phyloP scores from a whole-genome alignment of 306 rosid genomes.

The Luffa aegyptiaca region DNA sequence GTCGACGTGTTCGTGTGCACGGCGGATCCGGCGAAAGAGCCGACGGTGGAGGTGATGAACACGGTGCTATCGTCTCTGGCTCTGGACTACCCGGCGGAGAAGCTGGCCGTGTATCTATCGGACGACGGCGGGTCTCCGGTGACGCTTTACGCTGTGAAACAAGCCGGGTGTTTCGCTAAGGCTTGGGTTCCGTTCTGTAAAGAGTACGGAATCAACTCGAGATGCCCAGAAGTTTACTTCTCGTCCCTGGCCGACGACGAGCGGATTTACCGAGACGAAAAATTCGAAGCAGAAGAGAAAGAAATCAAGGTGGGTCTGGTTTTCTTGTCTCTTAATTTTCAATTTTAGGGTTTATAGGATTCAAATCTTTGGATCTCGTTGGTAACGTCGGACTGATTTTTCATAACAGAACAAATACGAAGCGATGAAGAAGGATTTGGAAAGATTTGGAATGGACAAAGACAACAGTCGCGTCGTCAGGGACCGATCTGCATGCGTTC shows the following conservation, averaged over 20 bases:
- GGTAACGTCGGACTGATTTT: not conserved
- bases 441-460: not conserved
- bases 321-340: not conserved
- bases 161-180: slow-evolving; percentile 43
- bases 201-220: slow-evolving; percentile 25
- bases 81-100: slow-evolving; percentile 53
- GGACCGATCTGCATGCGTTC: not conserved
- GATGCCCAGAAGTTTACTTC: slow-evolving; percentile 57
- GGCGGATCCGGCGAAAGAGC: slow-evolving; percentile 58
- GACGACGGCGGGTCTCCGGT: slow-evolving; percentile 55
- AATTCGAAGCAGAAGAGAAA: slow-evolving; percentile 6
- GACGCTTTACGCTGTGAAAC: slow-evolving; percentile 35
- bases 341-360: not conserved
- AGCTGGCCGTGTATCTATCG: slow-evolving; percentile 61
- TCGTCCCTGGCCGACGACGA: slow-evolving; percentile 18
- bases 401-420: not conserved
- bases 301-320: not conserved
- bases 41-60: slow-evolving; percentile 58
- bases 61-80: slow-evolving; percentile 67
- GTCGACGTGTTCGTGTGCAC: slow-evolving; percentile 69
- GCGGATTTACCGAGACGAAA: slow-evolving; percentile 11
- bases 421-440: not conserved
- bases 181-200: slow-evolving; percentile 61
- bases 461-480: not conserved
- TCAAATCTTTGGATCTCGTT: too few relatives aligned